Evolutionary conservation across 805 yeast genomes (phyloP).

Genomic region (Saccharomyces paradoxus): DNA sequence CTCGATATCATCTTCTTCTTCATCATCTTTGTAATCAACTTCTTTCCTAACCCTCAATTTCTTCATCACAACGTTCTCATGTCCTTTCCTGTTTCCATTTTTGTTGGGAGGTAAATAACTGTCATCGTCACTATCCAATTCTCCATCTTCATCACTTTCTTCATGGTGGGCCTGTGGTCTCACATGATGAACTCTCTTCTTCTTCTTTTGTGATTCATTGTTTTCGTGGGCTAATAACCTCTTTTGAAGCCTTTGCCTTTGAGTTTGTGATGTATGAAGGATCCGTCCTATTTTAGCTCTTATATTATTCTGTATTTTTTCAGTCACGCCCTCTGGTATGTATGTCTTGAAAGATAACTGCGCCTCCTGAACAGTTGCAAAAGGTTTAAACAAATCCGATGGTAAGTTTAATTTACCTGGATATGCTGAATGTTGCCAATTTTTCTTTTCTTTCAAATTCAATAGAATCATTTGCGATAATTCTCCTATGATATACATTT

Average conservation of each 20-base stretch:
- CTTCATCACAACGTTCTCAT: slow-evolving; percentile 31
- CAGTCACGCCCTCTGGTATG: slow-evolving; percentile 41
- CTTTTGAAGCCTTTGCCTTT: slow-evolving; percentile 26
- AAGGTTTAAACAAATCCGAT: slow-evolving; percentile 59
- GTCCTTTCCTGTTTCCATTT: slow-evolving; percentile 3
- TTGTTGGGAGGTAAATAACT: slow-evolving; percentile 16
- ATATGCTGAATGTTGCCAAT: slow-evolving; percentile 71
- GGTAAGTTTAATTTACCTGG: slow-evolving; percentile 71
- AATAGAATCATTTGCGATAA: slow-evolving; percentile 59
- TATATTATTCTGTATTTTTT: slow-evolving; percentile 30
- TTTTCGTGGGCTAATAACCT: slow-evolving; percentile 22
- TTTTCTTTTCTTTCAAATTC: slow-evolving; percentile 45
- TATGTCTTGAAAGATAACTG: slow-evolving; percentile 48
- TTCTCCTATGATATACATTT: slow-evolving; percentile 62
- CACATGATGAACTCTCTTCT: slow-evolving; percentile 5
- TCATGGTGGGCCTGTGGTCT: slow-evolving; percentile 2
- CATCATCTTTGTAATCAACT: slow-evolving; percentile 31
- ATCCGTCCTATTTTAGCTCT: slow-evolving; percentile 29
- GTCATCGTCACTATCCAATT: slow-evolving; percentile 17
- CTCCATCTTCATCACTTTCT: slow-evolving; percentile 13
- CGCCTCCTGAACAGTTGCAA: slow-evolving; percentile 49
- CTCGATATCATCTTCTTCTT: slow-evolving; percentile 23
- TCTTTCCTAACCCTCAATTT: slow-evolving; percentile 33
- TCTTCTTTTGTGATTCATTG: slow-evolving; percentile 9
- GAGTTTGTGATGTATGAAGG: slow-evolving; percentile 23